Conservation (phyloP, 306 rosid species). For the Begonia fuchsioides region DNA sequence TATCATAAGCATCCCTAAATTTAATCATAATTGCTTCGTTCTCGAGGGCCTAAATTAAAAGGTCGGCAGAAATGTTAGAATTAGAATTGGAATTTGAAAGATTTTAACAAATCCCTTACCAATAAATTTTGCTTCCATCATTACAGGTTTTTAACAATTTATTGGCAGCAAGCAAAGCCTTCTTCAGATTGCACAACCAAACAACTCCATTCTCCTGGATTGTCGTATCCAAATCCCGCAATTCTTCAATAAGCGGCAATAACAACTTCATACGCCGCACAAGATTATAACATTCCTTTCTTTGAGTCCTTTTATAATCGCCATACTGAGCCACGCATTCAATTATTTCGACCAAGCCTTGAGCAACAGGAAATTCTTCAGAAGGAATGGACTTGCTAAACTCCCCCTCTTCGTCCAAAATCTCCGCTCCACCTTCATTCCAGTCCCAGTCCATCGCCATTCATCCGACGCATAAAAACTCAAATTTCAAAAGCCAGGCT, state of each 20-base stretch:
- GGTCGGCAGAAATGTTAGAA: not conserved
- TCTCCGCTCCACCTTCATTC: conserved; percentile 13
- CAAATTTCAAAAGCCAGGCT: not conserved
- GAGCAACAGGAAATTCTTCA: conserved; percentile 10
- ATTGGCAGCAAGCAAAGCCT: conserved; percentile 26
- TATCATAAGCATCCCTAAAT: conserved; percentile 33
- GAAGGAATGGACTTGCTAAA: conserved; percentile 4
- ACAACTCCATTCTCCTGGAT: conserved; percentile 18
- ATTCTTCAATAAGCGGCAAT: conserved; percentile 49
- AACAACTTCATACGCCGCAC: conserved; percentile 51
- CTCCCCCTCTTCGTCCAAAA: conserved; percentile 7
- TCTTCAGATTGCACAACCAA: conserved; percentile 39
- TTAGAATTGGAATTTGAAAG: not conserved
- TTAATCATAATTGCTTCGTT: conserved; percentile 33
- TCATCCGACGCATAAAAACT: conserved; percentile 1
- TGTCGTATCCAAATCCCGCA: conserved; percentile 30
- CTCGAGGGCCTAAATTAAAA: conserved; percentile 36
- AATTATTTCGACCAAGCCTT: conserved; percentile 27
- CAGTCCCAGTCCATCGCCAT: conserved; percentile 26
- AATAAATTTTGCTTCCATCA: conserved; percentile 60
- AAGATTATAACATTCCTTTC: conserved; percentile 38
- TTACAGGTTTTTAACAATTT: conserved; percentile 37
- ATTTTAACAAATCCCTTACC: conserved; percentile 13
- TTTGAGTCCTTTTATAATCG: conserved; percentile 36
- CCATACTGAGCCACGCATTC: conserved; percentile 50